A percentile compares a stretch with the other conserved stretches of the same genome.
Conservation (phyloP, 2,329 filamentous ascomycete species). For the Apiospora aurea region DNA sequence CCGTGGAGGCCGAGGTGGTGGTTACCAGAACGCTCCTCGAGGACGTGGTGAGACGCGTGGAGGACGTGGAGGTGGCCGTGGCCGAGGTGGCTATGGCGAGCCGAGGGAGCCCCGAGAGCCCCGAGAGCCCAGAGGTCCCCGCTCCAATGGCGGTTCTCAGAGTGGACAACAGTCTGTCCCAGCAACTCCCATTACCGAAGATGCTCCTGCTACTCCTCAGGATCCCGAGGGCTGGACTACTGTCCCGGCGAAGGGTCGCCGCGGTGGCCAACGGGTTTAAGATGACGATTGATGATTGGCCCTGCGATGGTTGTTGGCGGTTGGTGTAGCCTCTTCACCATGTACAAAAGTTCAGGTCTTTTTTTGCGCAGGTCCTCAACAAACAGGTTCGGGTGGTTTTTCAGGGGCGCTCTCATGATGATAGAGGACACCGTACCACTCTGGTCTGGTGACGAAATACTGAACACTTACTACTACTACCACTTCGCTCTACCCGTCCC, state of each 20-base stretch:
- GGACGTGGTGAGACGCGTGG: conserved; percentile 54
- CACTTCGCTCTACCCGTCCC: conserved; percentile 8
- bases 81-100: conserved; percentile 47
- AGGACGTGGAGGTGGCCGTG: conserved; percentile 48
- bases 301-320: conserved; percentile 21
- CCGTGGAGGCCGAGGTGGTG: conserved; percentile 35
- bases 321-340: conserved; percentile 21
- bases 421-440: conserved; percentile 5
- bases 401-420: conserved; percentile 1
- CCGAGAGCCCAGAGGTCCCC: conserved; percentile 47
- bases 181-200: conserved; percentile 35
- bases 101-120: conserved; percentile 44
- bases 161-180: conserved; percentile 45
- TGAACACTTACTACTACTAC: conserved; percentile 11
- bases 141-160: conserved; percentile 51
- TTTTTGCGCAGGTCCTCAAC: conserved; percentile 20
- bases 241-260: conserved; percentile 53
- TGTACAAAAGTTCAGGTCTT: conserved; percentile 25
- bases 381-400: conserved; percentile 18
- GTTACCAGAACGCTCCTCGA: conserved; percentile 44
- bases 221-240: conserved; percentile 73
- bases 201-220: conserved; percentile 47
- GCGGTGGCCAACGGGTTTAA: conserved; percentile 32
- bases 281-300: conserved; percentile 18
- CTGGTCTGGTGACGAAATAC: conserved; percentile 22